These are phyloP conservation scores for Fraxinus greggii DNA, from an alignment of 305 asterid genomes.

Conservation along the genomic window DNA sequence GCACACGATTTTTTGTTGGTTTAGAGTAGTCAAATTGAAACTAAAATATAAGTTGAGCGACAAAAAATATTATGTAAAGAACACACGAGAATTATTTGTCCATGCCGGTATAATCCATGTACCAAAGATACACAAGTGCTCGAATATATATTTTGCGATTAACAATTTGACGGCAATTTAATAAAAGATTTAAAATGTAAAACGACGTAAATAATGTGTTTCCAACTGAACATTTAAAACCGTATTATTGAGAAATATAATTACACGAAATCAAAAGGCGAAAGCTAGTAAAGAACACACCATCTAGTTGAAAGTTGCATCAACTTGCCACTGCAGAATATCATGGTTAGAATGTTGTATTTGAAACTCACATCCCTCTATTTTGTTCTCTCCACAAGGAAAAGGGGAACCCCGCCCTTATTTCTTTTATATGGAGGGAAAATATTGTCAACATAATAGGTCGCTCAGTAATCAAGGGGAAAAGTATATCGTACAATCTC, in stretches of 20 bases:
- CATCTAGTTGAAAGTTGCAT: not conserved
- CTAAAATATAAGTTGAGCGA: not conserved
- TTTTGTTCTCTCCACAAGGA: not conserved
- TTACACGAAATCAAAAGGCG: not conserved
- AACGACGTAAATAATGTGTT: not conserved
- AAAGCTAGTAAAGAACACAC: not conserved
- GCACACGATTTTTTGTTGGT: not conserved
- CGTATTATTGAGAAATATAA: not conserved
- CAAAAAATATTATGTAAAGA: not conserved
- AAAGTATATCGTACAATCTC: not conserved
- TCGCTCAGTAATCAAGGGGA: not conserved
- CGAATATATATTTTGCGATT: not conserved
- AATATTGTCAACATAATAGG: not conserved
- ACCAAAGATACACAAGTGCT: not conserved
- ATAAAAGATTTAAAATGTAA: not conserved
- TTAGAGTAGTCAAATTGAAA: not conserved
- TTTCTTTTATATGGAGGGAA: not conserved
- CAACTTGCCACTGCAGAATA: not conserved
- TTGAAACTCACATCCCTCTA: not conserved
- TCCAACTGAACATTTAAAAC: not conserved
- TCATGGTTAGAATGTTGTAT: not conserved
- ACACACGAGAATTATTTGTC: not conserved
- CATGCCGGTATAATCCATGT: not conserved
- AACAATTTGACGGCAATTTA: not conserved
- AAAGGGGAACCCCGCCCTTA: not conserved